phyloP scores from a whole-genome alignment of 352 stramenopile genomes.

The Thraustochytrium striatum region DNA sequence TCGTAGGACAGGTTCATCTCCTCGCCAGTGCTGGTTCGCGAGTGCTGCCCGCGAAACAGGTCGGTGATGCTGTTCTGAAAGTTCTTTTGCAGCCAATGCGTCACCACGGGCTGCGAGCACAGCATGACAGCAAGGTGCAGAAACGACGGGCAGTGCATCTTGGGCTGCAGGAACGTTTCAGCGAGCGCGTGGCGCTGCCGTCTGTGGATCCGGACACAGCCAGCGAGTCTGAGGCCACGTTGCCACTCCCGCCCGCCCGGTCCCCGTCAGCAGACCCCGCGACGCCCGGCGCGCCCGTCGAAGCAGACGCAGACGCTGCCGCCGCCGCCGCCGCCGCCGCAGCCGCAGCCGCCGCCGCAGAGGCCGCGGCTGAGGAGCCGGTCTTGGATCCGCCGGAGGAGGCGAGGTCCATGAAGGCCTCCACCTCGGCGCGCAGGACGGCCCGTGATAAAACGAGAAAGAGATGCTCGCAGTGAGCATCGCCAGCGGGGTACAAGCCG shows the following conservation, averaged over 20 bases:
- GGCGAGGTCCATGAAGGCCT: neutral
- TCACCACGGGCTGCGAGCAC: slow-evolving; percentile 10
- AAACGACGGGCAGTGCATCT: neutral
- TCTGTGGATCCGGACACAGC: too few species aligned
- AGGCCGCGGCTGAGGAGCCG: too few species aligned
- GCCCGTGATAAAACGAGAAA: neutral
- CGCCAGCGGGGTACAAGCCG: slow-evolving; percentile 12
- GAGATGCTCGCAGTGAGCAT: slow-evolving; percentile 22
- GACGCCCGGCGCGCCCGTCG: too few species aligned
- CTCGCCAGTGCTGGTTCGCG: neutral
- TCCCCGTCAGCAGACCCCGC: too few species aligned
- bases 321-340: too few species aligned
- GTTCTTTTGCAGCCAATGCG: neutral
- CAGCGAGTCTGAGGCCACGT: too few species aligned
- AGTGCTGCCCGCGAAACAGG: slow-evolving; percentile 25
- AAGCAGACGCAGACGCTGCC: too few species aligned
- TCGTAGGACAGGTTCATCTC: slow-evolving; percentile 10
- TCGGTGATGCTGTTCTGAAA: slow-evolving; percentile 1
- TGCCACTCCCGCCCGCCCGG: too few species aligned
- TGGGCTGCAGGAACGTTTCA: neutral
- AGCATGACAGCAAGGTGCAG: neutral
- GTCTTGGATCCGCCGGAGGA: neutral
- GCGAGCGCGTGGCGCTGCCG: neutral
- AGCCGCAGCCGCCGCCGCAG: too few species aligned
- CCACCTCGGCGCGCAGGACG: slow-evolving; percentile 7